These are phyloP conservation scores for Fusarium graminum DNA, from an alignment of 2,329 filamentous ascomycete species.

Conservation along the genomic window DNA sequence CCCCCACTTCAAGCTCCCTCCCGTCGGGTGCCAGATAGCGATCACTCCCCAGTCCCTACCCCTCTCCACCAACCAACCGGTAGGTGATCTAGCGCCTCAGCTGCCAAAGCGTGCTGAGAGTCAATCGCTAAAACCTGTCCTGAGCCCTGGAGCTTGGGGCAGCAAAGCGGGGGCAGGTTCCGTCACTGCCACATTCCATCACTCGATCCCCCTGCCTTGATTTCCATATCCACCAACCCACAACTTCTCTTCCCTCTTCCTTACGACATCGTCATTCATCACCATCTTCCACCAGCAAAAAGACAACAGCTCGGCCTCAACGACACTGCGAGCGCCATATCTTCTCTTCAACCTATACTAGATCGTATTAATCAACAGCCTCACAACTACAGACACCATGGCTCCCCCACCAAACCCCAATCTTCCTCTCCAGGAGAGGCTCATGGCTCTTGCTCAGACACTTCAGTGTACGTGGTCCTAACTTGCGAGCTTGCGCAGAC, in stretches of 20 bases:
- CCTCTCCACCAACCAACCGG: constrained; percentile 13
- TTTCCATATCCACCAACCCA: constrained; percentile 30
- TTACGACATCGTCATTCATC: constrained; percentile 36
- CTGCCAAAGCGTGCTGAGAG: constrained; percentile 25
- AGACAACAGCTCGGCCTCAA: constrained; percentile 7
- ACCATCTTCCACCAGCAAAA: constrained; percentile 22
- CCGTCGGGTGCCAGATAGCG: constrained; percentile 15
- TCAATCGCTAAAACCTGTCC: constrained; percentile 32
- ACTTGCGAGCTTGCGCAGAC: constrained; percentile 14
- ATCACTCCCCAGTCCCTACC: constrained; percentile 18
- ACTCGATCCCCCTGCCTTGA: constrained; percentile 36
- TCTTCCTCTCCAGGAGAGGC: constrained; percentile 78
- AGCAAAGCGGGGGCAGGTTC: constrained; percentile 38
- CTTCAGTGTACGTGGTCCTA: constrained; percentile 81
- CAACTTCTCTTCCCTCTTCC: constrained; percentile 35
- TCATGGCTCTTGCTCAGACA: constrained; percentile 85
- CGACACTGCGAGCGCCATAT: constrained; percentile 4
- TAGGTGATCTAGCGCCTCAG: constrained; percentile 31
- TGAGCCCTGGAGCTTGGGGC: constrained; percentile 37
- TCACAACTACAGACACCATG: constrained; percentile 56
- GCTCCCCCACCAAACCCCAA: constrained; percentile 80
- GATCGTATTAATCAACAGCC: constrained; percentile 13
- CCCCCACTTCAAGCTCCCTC: constrained; percentile 30
- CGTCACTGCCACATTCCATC: constrained; percentile 43
- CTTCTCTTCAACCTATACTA: constrained; percentile 6